Conservation (phyloP, 306 rosid genomes). For the Aeschynomene evenia region DNA sequence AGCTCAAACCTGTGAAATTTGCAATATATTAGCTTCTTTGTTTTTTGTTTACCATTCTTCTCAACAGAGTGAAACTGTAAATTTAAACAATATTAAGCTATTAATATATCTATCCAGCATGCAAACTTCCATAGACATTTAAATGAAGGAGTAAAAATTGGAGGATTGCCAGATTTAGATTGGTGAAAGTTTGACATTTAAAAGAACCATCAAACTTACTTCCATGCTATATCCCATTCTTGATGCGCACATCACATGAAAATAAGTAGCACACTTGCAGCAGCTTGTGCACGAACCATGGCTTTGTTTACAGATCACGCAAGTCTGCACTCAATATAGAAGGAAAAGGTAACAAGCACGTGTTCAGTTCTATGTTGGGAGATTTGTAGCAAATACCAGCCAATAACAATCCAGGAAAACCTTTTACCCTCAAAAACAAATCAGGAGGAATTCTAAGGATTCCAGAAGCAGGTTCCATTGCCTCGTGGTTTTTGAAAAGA, state of each 20-base stretch:
- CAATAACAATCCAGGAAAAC: conserved; percentile 16
- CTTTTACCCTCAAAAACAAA: conserved; percentile 70
- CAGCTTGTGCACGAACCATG: conserved; percentile 90
- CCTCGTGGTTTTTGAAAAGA: conserved; percentile 66
- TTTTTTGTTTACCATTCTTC: conserved; percentile 65
- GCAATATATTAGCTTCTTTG: conserved; percentile 70
- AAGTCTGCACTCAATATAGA: conserved; percentile 54
- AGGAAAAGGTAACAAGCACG: conserved; percentile 10
- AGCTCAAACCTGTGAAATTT: conserved; percentile 74
- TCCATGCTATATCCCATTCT: conserved; percentile 89
- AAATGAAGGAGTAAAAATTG: background rate
- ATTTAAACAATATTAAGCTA: conserved; percentile 23
- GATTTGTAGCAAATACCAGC: conserved; percentile 9
- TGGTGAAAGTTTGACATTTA: background rate
- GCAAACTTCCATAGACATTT: background rate
- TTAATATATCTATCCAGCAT: conserved; percentile 29
- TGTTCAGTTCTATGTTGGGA: background rate
- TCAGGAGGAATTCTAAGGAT: conserved; percentile 68
- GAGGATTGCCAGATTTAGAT: background rate
- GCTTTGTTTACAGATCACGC: conserved; percentile 79
- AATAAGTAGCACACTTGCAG: conserved; percentile 91
- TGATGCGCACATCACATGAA: conserved; percentile 81
- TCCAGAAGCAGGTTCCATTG: conserved; percentile 94
- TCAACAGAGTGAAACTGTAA: conserved; percentile 74
- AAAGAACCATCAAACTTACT: conserved; percentile 51